Evolutionary conservation across 2,329 filamentous ascomycete genomes (phyloP), one percentile per base, ranked within the genome.

Genomic region (Fusarium sp.): DNA sequence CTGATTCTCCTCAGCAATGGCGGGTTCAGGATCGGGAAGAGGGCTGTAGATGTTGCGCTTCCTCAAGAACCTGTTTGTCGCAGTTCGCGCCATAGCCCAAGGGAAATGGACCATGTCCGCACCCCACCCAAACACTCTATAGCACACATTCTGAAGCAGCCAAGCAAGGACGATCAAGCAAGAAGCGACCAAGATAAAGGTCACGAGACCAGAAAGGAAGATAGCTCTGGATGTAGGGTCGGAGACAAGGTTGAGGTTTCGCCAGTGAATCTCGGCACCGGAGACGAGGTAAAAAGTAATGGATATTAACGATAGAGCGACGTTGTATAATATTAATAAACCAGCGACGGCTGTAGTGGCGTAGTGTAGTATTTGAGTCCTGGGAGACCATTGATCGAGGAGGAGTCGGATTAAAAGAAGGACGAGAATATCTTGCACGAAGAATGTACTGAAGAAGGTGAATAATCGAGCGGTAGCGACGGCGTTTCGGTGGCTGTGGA

Each of bases 211-310:
- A 6, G 81, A 78, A n/a, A 83, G 72, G n/a, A 83, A 74, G 54
- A 82, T 75, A 7, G 74, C 71, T 64, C 80, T 76, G 6, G 81
- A 80, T 2, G 80, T 76, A 12, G 81, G 70, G 42, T 83, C 81
- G 24, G 77, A 75, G 3, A 77, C 80, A 22, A 82, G 51, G 17
- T 71, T 80, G 35, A 82, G 72, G 56, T 83, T 82, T 41, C 79
- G 77, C 81, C 82, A 83, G 44, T 81, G 81, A 1, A 83, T 77
- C 45, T 83, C 81, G 7, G 80, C 79, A 11, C 81, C 80, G 4
- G 81, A 72, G 11, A 81, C 76, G 22, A 73, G 60, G 58, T 81
- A 83, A 57, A 83, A 83, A 8, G 81, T 78, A 14, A 82, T 73
- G 51, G 73, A 78, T 44, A 77, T 61, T 57, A 75, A 57, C 24